Evolutionary conservation across 345 rosid species (phyloP).

Genomic region (Melastoma malabathricum): DNA sequence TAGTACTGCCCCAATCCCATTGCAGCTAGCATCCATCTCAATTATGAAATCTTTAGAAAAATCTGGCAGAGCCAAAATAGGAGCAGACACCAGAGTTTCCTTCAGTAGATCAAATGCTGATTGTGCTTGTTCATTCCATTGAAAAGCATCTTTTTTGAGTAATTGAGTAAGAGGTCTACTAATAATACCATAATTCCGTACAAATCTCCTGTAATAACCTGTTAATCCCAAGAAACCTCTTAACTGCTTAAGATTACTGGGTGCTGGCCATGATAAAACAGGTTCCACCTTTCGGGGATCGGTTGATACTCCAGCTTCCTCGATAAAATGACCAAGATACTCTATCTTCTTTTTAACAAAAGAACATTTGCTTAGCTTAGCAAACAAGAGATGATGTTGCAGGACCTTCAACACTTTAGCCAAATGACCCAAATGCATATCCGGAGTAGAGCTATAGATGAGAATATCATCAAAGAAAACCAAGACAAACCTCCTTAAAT

Average conservation of each 20-base stretch:
- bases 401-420: neutral
- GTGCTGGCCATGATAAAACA: neutral
- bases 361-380: neutral
- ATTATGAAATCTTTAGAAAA: neutral
- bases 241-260: neutral
- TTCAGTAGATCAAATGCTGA: neutral
- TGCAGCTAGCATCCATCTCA: slow-evolving; percentile 1
- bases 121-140: neutral
- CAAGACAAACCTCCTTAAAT: neutral
- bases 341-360: neutral
- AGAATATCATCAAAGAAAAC: slow-evolving; percentile 13
- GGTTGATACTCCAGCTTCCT: neutral
- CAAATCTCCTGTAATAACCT: slow-evolving; percentile 5
- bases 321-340: neutral
- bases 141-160: neutral
- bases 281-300: neutral
- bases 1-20: neutral
- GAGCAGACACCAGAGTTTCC: neutral
- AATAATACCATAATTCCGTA: neutral
- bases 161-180: neutral
- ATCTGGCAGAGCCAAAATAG: neutral
- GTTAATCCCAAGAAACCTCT: neutral
- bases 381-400: neutral
- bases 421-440: too few species aligned
- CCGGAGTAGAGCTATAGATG: neutral